These are phyloP conservation scores for Sphagnum tenellum DNA, from an alignment of 225 moss, liverwort and hornwort species.

Conservation along the genomic window DNA sequence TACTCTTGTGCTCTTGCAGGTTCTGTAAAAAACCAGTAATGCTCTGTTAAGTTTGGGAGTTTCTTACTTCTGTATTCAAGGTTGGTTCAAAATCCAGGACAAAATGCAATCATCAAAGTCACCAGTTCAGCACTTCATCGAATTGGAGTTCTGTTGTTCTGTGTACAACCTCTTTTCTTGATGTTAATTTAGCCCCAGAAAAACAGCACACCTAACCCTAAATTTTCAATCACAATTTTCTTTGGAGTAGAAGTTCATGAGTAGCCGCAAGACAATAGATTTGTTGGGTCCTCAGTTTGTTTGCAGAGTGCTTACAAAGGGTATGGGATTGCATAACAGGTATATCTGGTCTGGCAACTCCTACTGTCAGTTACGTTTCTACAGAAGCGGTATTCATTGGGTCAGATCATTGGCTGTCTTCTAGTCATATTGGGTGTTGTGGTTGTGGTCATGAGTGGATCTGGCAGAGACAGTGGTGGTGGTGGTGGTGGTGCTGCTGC, in stretches of 20 bases:
- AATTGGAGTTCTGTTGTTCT: not conserved
- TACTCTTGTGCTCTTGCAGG: not conserved
- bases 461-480: conserved; percentile 15
- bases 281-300: not conserved
- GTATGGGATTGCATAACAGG: conserved; percentile 19
- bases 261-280: not conserved
- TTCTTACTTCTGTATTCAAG: conserved; percentile 1
- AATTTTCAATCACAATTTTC: not conserved
- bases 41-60: not conserved
- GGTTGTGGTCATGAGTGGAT: conserved; percentile 70
- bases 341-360: conserved; percentile 83
- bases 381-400: conserved; percentile 54
- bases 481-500: too few relatives aligned
- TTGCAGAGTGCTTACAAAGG: not conserved
- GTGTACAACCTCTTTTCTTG: not conserved
- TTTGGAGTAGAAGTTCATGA: not conserved
- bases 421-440: conserved; percentile 74
- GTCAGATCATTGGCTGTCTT: conserved; percentile 70
- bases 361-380: conserved; percentile 64
- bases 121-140: too few relatives aligned
- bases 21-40: not conserved
- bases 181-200: not conserved
- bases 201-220: not conserved
- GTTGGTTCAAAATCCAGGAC: too few relatives aligned
- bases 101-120: too few relatives aligned